Conservation (phyloP, 306 rosid species). For the Trifolium fragiferum region DNA sequence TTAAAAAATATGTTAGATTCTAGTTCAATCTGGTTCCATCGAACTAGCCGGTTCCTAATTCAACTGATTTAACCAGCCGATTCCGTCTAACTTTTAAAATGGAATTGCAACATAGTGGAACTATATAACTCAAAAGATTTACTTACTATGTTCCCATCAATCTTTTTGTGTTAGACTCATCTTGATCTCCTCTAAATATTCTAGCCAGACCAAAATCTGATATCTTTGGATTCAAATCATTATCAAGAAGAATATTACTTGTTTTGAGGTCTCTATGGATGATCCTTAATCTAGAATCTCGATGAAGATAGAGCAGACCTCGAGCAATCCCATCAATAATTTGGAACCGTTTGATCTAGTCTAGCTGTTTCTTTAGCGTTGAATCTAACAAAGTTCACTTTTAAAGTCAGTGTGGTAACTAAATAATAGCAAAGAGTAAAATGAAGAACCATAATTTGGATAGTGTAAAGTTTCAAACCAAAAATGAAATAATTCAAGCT, state of each 20-base stretch:
- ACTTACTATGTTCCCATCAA: constrained; percentile 35
- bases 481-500: constrained; percentile 36
- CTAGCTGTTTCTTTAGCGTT: background rate
- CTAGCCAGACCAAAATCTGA: background rate
- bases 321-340: constrained; percentile 23
- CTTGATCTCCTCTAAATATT: constrained; percentile 24
- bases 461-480: constrained; percentile 26
- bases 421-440: background rate
- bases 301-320: constrained; percentile 22
- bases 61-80: too few species aligned
- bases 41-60: too few species aligned
- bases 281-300: constrained; percentile 20
- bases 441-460: background rate
- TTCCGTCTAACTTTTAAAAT: too few species aligned
- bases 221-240: too few species aligned
- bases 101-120: background rate
- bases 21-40: too few species aligned
- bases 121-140: background rate
- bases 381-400: background rate
- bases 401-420: background rate
- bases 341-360: background rate
- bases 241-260: too few species aligned
- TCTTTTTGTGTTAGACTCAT: constrained; percentile 15
- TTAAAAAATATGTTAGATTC: too few species aligned
- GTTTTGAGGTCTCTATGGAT: constrained; percentile 23